phyloP scores from a whole-genome alignment of 345 rosid genomes.

The Odontarrhena argentea region DNA sequence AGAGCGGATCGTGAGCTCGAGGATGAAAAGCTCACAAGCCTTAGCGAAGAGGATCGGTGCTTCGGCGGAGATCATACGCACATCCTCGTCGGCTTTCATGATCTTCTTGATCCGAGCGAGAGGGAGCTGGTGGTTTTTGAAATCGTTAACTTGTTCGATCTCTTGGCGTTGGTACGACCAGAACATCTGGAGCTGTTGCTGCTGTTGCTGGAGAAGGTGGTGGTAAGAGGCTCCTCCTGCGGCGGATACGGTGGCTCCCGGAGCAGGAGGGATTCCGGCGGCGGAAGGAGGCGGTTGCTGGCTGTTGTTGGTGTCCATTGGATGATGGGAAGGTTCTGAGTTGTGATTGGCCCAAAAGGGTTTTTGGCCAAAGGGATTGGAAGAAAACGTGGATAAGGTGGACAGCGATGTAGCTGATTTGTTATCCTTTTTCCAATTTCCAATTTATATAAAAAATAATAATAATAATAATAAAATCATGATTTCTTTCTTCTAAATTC shows the following conservation, averaged over 20 bases:
- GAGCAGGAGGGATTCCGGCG: constrained; percentile 41
- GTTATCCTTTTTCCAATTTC: not conserved
- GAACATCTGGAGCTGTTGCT: constrained; percentile 88
- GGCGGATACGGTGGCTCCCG: constrained; percentile 35
- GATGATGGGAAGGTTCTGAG: constrained; percentile 24
- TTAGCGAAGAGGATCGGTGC: constrained; percentile 91
- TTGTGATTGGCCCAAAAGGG: constrained; percentile 33
- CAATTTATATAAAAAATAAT: too few species aligned
- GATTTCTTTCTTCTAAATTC: too few species aligned
- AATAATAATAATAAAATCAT: too few species aligned
- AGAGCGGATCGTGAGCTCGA: constrained; percentile 90
- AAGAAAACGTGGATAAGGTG: constrained; percentile 39
- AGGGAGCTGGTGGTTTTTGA: constrained; percentile 96
- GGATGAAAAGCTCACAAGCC: constrained; percentile 94
- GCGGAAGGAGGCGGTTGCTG: constrained; percentile 60
- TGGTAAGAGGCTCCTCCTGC: constrained; percentile 57
- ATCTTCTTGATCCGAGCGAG: constrained; percentile 95
- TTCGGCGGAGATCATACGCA: constrained; percentile 97
- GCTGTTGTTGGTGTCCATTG: constrained; percentile 56
- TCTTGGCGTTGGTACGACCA: constrained; percentile 91
- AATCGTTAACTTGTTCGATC: constrained; percentile 88
- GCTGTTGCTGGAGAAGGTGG: constrained; percentile 89
- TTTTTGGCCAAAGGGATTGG: constrained; percentile 31
- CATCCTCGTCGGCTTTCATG: constrained; percentile 98
- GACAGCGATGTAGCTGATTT: constrained; percentile 39